phyloP scores from a whole-genome alignment of 106 monocot species.

The Amphibolis antarctica region DNA sequence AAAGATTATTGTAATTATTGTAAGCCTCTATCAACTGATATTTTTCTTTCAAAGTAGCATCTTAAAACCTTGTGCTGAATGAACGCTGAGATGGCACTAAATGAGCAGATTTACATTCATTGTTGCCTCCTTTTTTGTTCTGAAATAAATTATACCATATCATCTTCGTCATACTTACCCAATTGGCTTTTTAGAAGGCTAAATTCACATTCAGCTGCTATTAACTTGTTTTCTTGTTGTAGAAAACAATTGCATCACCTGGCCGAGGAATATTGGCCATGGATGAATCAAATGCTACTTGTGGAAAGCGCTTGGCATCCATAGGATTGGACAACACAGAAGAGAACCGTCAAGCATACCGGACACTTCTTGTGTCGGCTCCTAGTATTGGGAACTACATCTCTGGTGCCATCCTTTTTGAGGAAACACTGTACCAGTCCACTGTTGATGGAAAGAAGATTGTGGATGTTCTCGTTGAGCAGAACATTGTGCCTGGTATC shows the following conservation, averaged over 20 bases:
- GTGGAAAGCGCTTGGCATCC: constrained; percentile 82
- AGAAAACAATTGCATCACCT: constrained; percentile 93
- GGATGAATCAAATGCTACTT: constrained; percentile 97
- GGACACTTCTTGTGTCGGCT: constrained; percentile 64
- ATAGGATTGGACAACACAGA: constrained; percentile 96
- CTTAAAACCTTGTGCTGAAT: no score
- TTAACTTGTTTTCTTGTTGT: constrained; percentile 10
- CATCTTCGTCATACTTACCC: no score
- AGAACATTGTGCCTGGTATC: constrained; percentile 79
- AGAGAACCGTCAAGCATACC: constrained; percentile 85
- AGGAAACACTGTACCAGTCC: constrained; percentile 89
- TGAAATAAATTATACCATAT: no score
- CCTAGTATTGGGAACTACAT: constrained; percentile 80
- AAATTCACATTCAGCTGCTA: background rate
- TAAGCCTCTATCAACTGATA: no score
- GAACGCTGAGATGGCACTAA: no score
- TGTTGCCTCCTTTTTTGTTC: no score
- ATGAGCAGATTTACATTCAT: no score
- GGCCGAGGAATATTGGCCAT: constrained; percentile 90
- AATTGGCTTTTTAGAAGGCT: background rate
- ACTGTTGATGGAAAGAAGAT: constrained; percentile 79
- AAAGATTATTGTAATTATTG: no score
- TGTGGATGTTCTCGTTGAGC: constrained; percentile 74
- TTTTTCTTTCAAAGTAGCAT: no score
- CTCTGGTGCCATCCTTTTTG: constrained; percentile 91